Base-by-base conservation (phyloP, 768 basidiomycete genomes). In the Naematelia encephala region DNA sequence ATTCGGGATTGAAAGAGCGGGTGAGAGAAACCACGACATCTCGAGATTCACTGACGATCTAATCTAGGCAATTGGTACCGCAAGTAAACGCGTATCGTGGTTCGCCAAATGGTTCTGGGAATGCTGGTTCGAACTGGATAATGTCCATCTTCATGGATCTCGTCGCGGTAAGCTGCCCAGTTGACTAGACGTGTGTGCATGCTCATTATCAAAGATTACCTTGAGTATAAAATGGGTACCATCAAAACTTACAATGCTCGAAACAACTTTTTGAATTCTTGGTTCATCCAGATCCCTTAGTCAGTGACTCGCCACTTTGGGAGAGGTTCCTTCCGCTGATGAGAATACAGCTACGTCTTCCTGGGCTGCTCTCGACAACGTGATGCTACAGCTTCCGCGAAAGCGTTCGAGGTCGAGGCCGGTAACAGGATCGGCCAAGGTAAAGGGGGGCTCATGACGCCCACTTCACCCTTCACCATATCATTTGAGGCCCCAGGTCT, bases 211-310 rank as follows among this genome's bases (percentile, higher is more conserved):
- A 43, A 51, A 75, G 84, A 86, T 53, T 89, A 89, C 73, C 81
- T 89, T 29, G 88, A 90, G 73, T 87, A 88, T 75, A 84, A 83
- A 57, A 88, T 88, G 76, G 87, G 87, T 42, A 88, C 87, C 25
- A 83, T 86, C 65, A 88, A 87, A 72, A 82, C 80, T 29, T 86
- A 84, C 78, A 89, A 89, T 65, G 87, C 83, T 10, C 82, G 88
- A 50, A 89, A 89, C 78, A 80, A 80, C 49, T 86, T 87, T 69
- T 77, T 89, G 54, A 65, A 86, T n/a, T 85, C 87, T 0, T 82
- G 83, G 74, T 80, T 87, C 62, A 81, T 87, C 48, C 78, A 84
- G 69, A 87, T 88, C 81, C 82, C 76, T 1, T 59, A 63, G 64
- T 54, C 28, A 50, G 59, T 55, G 14, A 39, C 21, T 51, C 25